These are phyloP conservation scores for Aspergillus fructus DNA, from an alignment of 2,329 filamentous ascomycete genomes.

Conservation along the genomic window DNA sequence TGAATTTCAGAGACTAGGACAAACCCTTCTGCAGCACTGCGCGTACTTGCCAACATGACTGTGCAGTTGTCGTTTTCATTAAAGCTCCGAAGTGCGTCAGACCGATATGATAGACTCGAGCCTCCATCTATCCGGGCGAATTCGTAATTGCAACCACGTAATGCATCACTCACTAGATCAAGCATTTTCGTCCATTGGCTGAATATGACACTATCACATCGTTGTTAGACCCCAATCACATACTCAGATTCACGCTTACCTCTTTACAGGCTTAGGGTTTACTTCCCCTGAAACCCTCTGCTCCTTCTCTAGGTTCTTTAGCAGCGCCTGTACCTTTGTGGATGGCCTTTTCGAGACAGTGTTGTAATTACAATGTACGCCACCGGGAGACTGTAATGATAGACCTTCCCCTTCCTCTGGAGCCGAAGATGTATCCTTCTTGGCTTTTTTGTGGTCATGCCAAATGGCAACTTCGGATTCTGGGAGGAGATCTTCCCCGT, in stretches of 20 bases:
- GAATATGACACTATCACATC: constrained; percentile 6
- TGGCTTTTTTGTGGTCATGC: background rate
- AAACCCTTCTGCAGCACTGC: constrained; percentile 10
- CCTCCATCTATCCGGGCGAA: constrained; percentile 7
- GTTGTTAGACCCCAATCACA: background rate
- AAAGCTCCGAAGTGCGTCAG: background rate
- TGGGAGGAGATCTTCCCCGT: constrained; percentile 4
- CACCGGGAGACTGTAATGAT: background rate
- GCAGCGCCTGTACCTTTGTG: constrained; percentile 2
- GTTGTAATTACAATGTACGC: background rate
- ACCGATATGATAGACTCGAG: background rate
- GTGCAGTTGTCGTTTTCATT: background rate
- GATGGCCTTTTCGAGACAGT: background rate
- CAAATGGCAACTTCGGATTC: background rate
- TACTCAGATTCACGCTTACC: background rate
- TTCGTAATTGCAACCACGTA: background rate
- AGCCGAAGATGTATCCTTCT: background rate
- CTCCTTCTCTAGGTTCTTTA: constrained; percentile 1
- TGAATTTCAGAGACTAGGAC: background rate
- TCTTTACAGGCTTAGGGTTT: background rate
- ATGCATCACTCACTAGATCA: background rate
- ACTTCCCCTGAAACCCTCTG: background rate
- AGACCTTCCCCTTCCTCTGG: background rate
- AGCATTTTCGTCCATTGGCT: constrained; percentile 12
- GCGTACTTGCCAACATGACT: constrained; percentile 9